phyloP scores from a whole-genome alignment of 2,329 filamentous ascomycete genomes.

The Aspergillus carbonarius region DNA sequence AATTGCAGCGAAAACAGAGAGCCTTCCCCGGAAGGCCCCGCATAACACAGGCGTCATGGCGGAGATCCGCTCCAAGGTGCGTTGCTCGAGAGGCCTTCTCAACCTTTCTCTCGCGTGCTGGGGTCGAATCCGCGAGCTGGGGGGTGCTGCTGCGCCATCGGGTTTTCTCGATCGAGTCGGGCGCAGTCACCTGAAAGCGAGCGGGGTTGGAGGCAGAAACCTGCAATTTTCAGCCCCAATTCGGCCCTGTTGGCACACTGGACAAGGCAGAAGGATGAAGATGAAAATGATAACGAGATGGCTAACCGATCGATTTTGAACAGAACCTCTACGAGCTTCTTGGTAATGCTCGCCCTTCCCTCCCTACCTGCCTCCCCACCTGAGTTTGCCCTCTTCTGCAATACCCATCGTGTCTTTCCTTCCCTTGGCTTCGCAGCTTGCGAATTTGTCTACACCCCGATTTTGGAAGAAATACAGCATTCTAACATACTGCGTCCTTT shows the following conservation, averaged over 20 bases:
- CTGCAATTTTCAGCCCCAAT: too few relatives aligned
- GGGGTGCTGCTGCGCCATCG: too few relatives aligned
- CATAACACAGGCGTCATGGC: slow-evolving; percentile 51
- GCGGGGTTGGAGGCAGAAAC: slow-evolving; percentile 4
- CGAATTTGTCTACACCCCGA: background rate
- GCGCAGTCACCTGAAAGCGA: background rate
- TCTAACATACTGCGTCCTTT: slow-evolving; percentile 31
- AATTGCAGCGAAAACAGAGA: slow-evolving; percentile 50
- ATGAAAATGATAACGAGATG: background rate
- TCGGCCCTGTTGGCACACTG: background rate
- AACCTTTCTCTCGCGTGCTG: background rate
- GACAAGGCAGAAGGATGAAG: background rate
- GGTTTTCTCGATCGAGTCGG: background rate
- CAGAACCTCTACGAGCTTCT: slow-evolving; percentile 98
- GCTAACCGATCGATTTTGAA: slow-evolving; percentile 38
- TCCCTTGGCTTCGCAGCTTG: slow-evolving; percentile 9
- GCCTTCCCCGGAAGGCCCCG: slow-evolving; percentile 53
- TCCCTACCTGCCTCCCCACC: slow-evolving; percentile 1
- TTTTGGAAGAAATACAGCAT: slow-evolving; percentile 25
- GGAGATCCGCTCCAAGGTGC: slow-evolving; percentile 55
- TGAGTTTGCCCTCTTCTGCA: background rate
- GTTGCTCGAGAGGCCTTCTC: slow-evolving; percentile 15
- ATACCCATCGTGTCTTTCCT: slow-evolving; percentile 10
- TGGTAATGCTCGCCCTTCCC: slow-evolving; percentile 61
- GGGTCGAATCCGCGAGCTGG: background rate